Conservation (phyloP, 2,329 filamentous ascomycete genomes). For the Ascomycota sp. region DNA sequence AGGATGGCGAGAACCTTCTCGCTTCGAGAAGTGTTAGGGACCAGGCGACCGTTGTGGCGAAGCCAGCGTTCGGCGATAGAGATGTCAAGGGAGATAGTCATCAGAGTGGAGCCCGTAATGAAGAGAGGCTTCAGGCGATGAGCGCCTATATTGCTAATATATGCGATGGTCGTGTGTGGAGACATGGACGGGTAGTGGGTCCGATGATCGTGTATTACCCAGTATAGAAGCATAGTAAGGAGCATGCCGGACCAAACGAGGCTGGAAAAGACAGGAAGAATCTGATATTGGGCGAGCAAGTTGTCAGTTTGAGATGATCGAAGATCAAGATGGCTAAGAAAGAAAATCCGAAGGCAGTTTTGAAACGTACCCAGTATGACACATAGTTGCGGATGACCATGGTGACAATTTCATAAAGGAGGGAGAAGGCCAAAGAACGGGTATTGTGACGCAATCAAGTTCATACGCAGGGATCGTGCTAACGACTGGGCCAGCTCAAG, state of each 20-base stretch:
- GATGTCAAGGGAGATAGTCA: conserved; percentile 61
- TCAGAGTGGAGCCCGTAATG: conserved; percentile 49
- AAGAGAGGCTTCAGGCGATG: conserved; percentile 53
- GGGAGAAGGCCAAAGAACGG: background rate
- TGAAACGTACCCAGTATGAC: conserved; percentile 19
- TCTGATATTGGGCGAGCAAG: too few species aligned
- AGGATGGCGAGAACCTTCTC: conserved; percentile 44
- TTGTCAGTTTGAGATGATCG: background rate
- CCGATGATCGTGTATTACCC: conserved; percentile 35
- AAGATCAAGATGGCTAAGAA: background rate
- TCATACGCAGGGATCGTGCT: too few species aligned
- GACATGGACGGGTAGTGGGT: conserved; percentile 41
- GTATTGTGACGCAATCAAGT: background rate
- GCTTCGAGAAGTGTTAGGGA: conserved; percentile 42
- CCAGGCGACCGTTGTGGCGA: conserved; percentile 59
- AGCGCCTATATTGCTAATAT: conserved; percentile 49
- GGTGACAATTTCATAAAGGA: background rate
- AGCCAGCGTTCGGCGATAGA: conserved; percentile 65
- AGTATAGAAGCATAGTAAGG: conserved; percentile 49
- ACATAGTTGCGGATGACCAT: conserved; percentile 11
- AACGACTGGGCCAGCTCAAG: too few species aligned
- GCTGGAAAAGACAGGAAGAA: conserved; percentile 49
- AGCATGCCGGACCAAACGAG: conserved; percentile 46
- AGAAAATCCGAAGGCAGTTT: background rate
- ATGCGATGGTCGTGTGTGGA: conserved; percentile 38